Conservation (phyloP, 805 yeast genomes). For the Starmerella lactis-condensi region DNA sequence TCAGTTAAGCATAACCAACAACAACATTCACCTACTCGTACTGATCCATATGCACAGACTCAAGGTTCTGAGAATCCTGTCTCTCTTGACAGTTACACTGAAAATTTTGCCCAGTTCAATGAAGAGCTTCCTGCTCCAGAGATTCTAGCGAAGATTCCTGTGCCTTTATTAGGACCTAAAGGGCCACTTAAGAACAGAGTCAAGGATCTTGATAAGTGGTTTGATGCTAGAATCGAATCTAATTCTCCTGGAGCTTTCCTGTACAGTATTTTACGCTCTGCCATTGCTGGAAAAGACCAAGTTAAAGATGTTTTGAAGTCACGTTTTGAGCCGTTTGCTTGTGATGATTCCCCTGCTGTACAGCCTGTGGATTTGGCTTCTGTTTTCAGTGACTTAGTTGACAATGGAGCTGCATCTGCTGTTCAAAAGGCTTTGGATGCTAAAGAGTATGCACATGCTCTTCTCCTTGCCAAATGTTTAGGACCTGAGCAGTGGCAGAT, state of each 20-base stretch:
- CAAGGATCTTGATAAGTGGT: conserved; percentile 56
- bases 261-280: conserved; percentile 11
- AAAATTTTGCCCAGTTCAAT: no score
- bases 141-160: conserved; percentile 46
- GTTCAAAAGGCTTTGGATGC: conserved; percentile 40
- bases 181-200: conserved; percentile 33
- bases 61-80: no score
- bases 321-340: not conserved
- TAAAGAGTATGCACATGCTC: conserved; percentile 60
- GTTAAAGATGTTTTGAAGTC: conserved; percentile 3
- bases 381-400: conserved; percentile 28
- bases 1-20: no score
- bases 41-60: no score
- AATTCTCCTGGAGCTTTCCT: conserved; percentile 8
- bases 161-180: conserved; percentile 38
- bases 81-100: no score
- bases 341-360: not conserved
- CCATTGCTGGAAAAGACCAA: conserved; percentile 5
- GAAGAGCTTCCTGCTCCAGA: conserved; percentile 19
- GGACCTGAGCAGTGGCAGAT: conserved; percentile 43
- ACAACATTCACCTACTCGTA: no score
- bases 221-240: conserved; percentile 25
- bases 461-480: conserved; percentile 47
- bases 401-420: conserved; percentile 53
- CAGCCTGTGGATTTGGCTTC: not conserved